Percentiles rank a stretch among this genome's conserved stretches.
These are phyloP conservation scores for Neofusicoccum kwambonambiense DNA, from an alignment of 2,329 filamentous ascomycete species.

Conservation along the genomic window DNA sequence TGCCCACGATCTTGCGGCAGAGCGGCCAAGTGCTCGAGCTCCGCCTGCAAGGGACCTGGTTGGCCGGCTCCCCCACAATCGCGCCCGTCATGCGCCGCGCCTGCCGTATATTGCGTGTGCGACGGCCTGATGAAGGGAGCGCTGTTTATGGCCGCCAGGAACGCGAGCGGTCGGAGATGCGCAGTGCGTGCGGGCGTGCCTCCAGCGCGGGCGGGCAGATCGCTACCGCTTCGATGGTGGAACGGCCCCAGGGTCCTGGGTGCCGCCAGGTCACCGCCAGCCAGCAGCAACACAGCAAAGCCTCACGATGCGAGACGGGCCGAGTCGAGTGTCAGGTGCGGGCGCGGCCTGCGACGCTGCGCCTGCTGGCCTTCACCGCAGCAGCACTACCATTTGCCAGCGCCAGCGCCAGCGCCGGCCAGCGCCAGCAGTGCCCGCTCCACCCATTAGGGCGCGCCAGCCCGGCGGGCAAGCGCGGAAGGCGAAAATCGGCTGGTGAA, in stretches of 20 bases:
- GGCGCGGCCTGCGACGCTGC: neutral
- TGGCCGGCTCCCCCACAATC: slow-evolving; percentile 13
- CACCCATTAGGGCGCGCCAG: neutral
- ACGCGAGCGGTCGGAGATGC: slow-evolving; percentile 13
- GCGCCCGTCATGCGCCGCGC: slow-evolving; percentile 1
- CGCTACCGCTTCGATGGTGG: slow-evolving; percentile 1
- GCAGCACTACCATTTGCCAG: slow-evolving; percentile 22
- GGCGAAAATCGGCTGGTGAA: slow-evolving; percentile 17
- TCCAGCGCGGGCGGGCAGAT: slow-evolving; percentile 4
- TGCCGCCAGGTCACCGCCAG: neutral
- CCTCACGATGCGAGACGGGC: slow-evolving; percentile 11
- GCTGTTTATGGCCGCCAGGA: slow-evolving; percentile 19
- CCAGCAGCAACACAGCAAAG: neutral
- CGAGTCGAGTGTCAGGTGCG: slow-evolving; percentile 9
- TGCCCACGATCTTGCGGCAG: slow-evolving; percentile 16
- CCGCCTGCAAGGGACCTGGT: slow-evolving; percentile 8
- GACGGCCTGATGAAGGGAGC: slow-evolving; percentile 21
- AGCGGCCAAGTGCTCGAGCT: slow-evolving; percentile 13
- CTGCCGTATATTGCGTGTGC: slow-evolving; percentile 11
- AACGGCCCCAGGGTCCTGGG: neutral
- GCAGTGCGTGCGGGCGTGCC: neutral
- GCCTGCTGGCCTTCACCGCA: slow-evolving; percentile 23
- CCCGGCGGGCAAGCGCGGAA: slow-evolving; percentile 33
- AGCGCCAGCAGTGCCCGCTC: slow-evolving; percentile 18
- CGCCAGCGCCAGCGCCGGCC: slow-evolving; percentile 31